These are phyloP conservation scores for Botrytis paeoniae DNA, from an alignment of 2,329 filamentous ascomycete species.

Conservation along the genomic window DNA sequence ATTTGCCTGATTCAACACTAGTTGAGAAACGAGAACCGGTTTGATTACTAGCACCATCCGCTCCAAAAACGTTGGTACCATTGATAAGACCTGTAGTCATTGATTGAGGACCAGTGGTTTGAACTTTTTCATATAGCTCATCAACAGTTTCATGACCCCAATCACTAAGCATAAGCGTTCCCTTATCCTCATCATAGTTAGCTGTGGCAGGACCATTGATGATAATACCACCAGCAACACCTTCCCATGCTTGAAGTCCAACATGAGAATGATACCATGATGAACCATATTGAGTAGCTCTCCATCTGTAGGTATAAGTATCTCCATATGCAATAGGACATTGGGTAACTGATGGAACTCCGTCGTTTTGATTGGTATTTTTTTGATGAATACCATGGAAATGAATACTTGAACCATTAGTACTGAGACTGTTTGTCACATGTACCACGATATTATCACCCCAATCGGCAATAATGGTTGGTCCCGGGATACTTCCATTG, in stretches of 20 bases:
- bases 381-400: conserved; percentile 49
- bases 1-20: conserved; percentile 40
- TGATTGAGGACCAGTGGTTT: conserved; percentile 28
- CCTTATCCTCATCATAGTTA: conserved; percentile 61
- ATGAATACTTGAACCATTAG: conserved; percentile 42
- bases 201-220: conserved; percentile 58
- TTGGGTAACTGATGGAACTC: conserved; percentile 50
- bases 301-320: conserved; percentile 26
- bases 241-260: conserved; percentile 48
- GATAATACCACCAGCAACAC: conserved; percentile 56
- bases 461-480: conserved; percentile 39
- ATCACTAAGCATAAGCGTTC: conserved; percentile 43
- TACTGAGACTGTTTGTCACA: conserved; percentile 36
- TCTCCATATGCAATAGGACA: conserved; percentile 55
- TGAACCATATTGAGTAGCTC: conserved; percentile 41
- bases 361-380: conserved; percentile 42
- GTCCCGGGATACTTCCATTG: conserved; percentile 37
- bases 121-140: conserved; percentile 24
- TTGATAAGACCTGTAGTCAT: conserved; percentile 37
- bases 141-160: conserved; percentile 35
- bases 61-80: conserved; percentile 24
- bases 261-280: conserved; percentile 62
- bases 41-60: conserved; percentile 16
- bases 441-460: conserved; percentile 40
- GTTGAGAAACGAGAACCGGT: conserved; percentile 30